Evolutionary conservation across 2,329 filamentous ascomycete genomes (phyloP), one percentile per base, ranked within the genome.

Genomic region (Didymella arachidicola): DNA sequence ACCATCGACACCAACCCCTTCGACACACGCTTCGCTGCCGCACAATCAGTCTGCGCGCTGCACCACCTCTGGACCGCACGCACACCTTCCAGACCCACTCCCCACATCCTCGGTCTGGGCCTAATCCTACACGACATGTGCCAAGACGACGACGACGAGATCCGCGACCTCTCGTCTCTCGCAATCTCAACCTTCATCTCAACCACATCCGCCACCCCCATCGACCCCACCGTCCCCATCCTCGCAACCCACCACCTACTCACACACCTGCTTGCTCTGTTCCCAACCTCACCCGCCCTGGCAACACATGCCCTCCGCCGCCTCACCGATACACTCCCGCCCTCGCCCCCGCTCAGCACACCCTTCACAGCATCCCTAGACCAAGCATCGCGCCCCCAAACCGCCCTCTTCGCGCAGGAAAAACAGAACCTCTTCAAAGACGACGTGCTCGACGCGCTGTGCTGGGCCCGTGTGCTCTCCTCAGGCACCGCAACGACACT

Each of bases 361-460:
- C 50, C 62, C 0, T 72, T 76, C 47, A 16, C 32, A 4, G 5
- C 47, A 0, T 46, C 51, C 0, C 67, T 83, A 3, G 60, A 66
- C 0, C 69, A 74, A 4, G 72, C 75, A 11, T 67, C 73, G 4
- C 74, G 76, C 39, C 77, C 80, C 66, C 85, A 91, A 70, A 85
- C 87, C 62, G 82, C 88, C 3, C 84, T 99, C 0, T 99, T 99
- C 73, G 89, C 86, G 0, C 84, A 92, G 55, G 95, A 99, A 77
- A 93, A 96, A 74, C 93, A 96, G 73, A 99, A 99, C 72, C 83
- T 97, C n/a, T 98, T 92, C 75, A 81, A 94, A 48, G 94, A 98
- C 73, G 88, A 93, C 66, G 86, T 92, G 6, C 83, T 87, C 46
- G 93, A 97, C 74, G 82, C 87, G 3, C 78, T 82, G 18, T 74